These are phyloP conservation scores for Aspergillus fijiensis DNA, from an alignment of 2,329 filamentous ascomycete genomes.

Conservation along the genomic window DNA sequence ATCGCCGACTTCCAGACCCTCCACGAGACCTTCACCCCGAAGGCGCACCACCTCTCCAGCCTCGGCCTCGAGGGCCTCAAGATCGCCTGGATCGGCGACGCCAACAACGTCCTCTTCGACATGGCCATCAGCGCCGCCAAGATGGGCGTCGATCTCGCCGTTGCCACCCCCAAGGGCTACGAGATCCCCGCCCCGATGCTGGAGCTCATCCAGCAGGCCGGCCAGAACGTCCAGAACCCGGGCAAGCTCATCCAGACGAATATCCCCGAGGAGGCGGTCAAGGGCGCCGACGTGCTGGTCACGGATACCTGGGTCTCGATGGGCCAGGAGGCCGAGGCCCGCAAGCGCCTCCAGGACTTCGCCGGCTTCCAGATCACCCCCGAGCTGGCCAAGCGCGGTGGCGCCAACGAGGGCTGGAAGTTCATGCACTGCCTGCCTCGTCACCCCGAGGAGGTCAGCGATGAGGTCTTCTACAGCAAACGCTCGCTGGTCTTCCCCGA, in stretches of 20 bases:
- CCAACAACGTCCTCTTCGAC: slow-evolving; percentile 96
- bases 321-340: slow-evolving; percentile 87
- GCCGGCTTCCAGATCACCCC: slow-evolving; percentile 87
- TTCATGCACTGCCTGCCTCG: slow-evolving; percentile 98
- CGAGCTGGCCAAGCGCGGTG: slow-evolving; percentile 77
- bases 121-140: slow-evolving; percentile 85
- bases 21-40: slow-evolving; percentile 68
- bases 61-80: slow-evolving; percentile 80
- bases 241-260: slow-evolving; percentile 73
- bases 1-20: slow-evolving; percentile 94
- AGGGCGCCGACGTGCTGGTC: slow-evolving; percentile 82
- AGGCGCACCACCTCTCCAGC: slow-evolving; percentile 38
- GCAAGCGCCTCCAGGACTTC: slow-evolving; percentile 77
- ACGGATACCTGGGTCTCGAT: slow-evolving; percentile 99
- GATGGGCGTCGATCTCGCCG: slow-evolving; percentile 79
- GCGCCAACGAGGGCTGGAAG: slow-evolving; percentile 85
- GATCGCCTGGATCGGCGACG: slow-evolving; percentile 93
- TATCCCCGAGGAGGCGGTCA: slow-evolving; percentile 79
- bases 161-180: slow-evolving; percentile 84
- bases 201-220: slow-evolving; percentile 66
- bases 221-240: slow-evolving; percentile 55
- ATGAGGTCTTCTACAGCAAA: slow-evolving; percentile 89
- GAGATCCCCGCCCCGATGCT: slow-evolving; percentile 75
- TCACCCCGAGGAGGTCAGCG: slow-evolving; percentile 87
- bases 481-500: slow-evolving; percentile 88